Evolutionary conservation across 2,329 filamentous ascomycete genomes (phyloP), one percentile per base, ranked within the genome.

Genomic region (Neophaeococcomyces mojaviensis): DNA sequence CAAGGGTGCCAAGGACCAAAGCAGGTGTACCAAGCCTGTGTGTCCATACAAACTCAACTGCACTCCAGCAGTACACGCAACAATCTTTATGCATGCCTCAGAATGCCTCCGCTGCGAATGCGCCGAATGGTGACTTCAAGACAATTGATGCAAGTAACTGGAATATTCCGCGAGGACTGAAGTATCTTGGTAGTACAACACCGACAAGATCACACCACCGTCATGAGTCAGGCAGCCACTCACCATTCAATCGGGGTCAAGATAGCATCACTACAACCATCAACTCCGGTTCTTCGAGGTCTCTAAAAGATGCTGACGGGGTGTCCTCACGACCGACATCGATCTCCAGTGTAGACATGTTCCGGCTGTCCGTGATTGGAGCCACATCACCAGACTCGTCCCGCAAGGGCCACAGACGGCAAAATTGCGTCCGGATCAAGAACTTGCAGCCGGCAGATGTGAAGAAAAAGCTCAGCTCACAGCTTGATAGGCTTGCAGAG

Each of bases 381-480:
- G 30, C 30, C 8, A 49, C 48, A n/a, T 37, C 48, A 24, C 38
- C 48, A 10, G 53, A 44, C 16, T n/a, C 44, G 13, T 44, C 40
- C n/a, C 49, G 28, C 9, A 66, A 64, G 44, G 64, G 65, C 10
- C 67, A 71, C 47, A 58, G 59, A 39, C 62, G 67, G 31, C 66
- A 69, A 32, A 68, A 69, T 38, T 69, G 65, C 44, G 63, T 70
- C 2, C 64, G 67, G 16, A 67, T 70, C 12, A 49, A 33, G 12
- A 33, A 33, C 19, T 22, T 44, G 16, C 35, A 41, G 64, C 66
- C 1, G 47, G 65, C 63, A 24, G 58, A 63, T 38, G 62, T 60
- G 8, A 61, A 63, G 3, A 52, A 63, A 6, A 49, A 50, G 1
- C 64, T 67, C 19, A 37, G 40, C 31, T 43, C 40, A 12, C 47